Base-by-base conservation (phyloP, 2,329 filamentous ascomycete species). In the Metarhizium album region DNA sequence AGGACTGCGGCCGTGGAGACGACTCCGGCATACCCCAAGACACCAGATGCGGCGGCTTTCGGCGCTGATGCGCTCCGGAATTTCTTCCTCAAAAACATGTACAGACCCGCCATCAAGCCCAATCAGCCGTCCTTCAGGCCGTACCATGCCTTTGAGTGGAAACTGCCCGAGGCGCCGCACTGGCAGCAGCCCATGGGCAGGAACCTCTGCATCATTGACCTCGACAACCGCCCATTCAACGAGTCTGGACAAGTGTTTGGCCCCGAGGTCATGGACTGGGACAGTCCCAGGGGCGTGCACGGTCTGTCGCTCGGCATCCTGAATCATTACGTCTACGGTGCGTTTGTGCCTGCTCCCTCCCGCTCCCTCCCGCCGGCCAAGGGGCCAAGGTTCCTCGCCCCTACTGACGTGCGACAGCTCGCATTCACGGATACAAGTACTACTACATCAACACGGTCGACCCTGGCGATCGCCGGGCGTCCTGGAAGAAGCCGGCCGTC, bases 361-460 rank as follows among this genome's bases (percentile, higher is more conserved):
- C n/a, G n/a, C n/a, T n/a, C 11, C 2, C n/a, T 31, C 20, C 23
- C 24, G 13, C 11, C 7, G 37, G n/a, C 14, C 7, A 18, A 3
- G n/a, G n/a, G n/a, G n/a, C n/a, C n/a, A n/a, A 11, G 37, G 20
- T 40, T 29, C 42, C 38, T 45, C 20, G 27, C 20, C 37, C 54
- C 53, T 22, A 20, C 45, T 45, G 20, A 37, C 35, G 18, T 42
- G n/a, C 7, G 14, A 9, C 53, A 70, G 69, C 70, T 58, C 67
- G 66, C 54, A 70, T 73, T 49, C 71, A 74, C 55, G 70, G 70
- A 47, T 74, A 74, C 64, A 69, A 69, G 57, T 73, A 74, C 64
- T 72, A 72, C 60, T 73, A 70, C 52, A 55, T 74, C 53, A 63
- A 67, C 38, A 66, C 66, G 33, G 65, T 67, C 8, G 59, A 62